phyloP scores from a whole-genome alignment of 2,329 filamentous ascomycete genomes.

The Ambrosiella xylebori region DNA sequence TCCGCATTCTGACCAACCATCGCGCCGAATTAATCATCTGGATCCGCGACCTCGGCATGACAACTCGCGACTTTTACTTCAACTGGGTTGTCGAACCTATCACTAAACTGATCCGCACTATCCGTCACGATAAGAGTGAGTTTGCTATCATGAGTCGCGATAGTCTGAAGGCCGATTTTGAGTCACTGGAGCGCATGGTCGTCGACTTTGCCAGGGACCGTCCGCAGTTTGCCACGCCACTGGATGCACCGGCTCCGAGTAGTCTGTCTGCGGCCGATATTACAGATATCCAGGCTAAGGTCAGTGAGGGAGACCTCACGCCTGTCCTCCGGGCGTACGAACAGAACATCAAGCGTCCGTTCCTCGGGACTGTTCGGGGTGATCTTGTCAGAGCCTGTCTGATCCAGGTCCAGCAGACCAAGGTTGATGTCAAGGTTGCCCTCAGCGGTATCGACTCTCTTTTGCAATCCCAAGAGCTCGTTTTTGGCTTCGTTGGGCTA shows the following conservation, averaged over 20 bases:
- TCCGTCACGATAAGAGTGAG: conserved; percentile 79
- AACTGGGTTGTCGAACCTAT: conserved; percentile 90
- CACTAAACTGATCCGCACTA: conserved; percentile 72
- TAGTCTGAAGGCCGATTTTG: conserved; percentile 74
- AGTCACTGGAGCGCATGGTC: conserved; percentile 92
- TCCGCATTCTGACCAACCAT: conserved; percentile 58
- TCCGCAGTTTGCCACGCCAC: conserved; percentile 36
- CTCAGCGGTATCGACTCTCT: conserved; percentile 91
- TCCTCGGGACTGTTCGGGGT: conserved; percentile 66
- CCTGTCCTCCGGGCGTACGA: conserved; percentile 85
- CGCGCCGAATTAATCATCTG: conserved; percentile 63
- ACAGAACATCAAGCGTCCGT: conserved; percentile 64
- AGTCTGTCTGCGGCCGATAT: conserved; percentile 50
- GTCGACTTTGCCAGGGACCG: conserved; percentile 86
- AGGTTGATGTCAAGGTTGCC: conserved; percentile 91
- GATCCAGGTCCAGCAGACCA: conserved; percentile 97
- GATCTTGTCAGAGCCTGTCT: conserved; percentile 79
- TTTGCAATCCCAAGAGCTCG: conserved; percentile 86
- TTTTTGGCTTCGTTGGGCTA: conserved; percentile 92
- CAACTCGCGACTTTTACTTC: conserved; percentile 74
- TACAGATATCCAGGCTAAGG: conserved; percentile 55
- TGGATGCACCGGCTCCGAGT: conserved; percentile 21
- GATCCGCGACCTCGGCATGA: conserved; percentile 62
- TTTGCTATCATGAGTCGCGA: conserved; percentile 94
- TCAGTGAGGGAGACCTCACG: conserved; percentile 82